phyloP scores from a whole-genome alignment of 2,329 filamentous ascomycete genomes.

The Phialophora macrospora region DNA sequence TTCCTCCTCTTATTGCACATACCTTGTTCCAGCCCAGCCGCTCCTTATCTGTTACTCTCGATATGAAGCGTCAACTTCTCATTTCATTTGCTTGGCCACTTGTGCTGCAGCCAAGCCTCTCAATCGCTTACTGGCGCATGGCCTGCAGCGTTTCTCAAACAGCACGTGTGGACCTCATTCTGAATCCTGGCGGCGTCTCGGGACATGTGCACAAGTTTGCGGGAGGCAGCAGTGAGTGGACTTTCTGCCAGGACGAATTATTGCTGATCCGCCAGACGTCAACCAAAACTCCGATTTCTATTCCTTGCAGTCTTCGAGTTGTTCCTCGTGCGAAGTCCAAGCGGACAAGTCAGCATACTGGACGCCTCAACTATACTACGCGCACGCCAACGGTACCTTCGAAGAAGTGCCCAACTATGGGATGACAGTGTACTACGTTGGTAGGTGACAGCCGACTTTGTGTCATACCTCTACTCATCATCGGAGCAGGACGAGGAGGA shows the following conservation, averaged over 20 bases:
- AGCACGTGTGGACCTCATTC: slow-evolving; percentile 69
- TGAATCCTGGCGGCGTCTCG: slow-evolving; percentile 64
- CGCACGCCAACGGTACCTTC: slow-evolving; percentile 64
- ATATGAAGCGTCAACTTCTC: slow-evolving; percentile 25
- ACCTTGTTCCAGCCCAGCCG: not conserved
- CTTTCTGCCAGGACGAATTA: not conserved
- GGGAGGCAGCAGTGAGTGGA: slow-evolving; percentile 72
- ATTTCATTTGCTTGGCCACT: slow-evolving; percentile 20
- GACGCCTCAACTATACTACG: slow-evolving; percentile 79
- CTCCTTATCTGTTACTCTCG: not conserved
- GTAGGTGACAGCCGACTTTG: slow-evolving; percentile 38
- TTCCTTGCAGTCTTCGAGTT: slow-evolving; percentile 66
- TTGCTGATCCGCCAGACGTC: slow-evolving; percentile 62
- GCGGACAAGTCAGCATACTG: slow-evolving; percentile 90
- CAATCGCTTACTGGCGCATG: slow-evolving; percentile 82
- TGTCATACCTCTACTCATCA: slow-evolving; percentile 43
- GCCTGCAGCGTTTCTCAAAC: slow-evolving; percentile 72
- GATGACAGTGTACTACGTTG: slow-evolving; percentile 44
- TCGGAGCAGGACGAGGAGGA: slow-evolving; percentile 43
- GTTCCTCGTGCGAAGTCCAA: slow-evolving; percentile 83
- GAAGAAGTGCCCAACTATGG: slow-evolving; percentile 53
- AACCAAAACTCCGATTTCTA: slow-evolving; percentile 60
- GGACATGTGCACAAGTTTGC: slow-evolving; percentile 75
- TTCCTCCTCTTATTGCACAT: not conserved
- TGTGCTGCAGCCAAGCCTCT: slow-evolving; percentile 23